These are phyloP conservation scores for Spathaspora girioi DNA, from an alignment of 805 yeast species.

Conservation along the genomic window DNA sequence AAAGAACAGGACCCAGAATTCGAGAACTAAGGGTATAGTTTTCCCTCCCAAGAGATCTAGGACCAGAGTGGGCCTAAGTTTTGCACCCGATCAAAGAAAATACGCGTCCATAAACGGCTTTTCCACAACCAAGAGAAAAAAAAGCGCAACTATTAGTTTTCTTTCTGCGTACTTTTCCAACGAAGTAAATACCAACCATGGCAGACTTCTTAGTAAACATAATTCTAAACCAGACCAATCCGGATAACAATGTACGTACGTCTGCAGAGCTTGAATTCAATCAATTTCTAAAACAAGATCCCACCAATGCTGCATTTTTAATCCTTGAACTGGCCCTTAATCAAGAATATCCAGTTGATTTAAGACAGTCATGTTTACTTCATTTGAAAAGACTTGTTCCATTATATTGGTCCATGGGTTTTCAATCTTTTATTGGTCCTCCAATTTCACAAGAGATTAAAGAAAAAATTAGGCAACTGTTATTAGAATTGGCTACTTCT, in stretches of 20 bases:
- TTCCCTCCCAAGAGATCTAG: too few relatives aligned
- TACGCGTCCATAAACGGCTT: too few relatives aligned
- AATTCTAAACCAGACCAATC: conserved; percentile 24
- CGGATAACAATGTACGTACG: conserved; percentile 52
- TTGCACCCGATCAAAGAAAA: too few relatives aligned
- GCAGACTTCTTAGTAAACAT: conserved; percentile 4
- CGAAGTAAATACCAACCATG: not conserved
- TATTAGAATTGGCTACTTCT: conserved; percentile 46
- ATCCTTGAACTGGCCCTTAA: conserved; percentile 42
- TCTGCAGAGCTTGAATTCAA: conserved; percentile 51
- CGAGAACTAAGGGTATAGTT: too few relatives aligned
- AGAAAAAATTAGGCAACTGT: conserved; percentile 41
- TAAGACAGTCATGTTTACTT: conserved; percentile 62
- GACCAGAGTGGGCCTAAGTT: too few relatives aligned
- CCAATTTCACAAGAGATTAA: conserved; percentile 56
- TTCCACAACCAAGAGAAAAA: not conserved
- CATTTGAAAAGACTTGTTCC: conserved; percentile 68
- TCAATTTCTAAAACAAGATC: conserved; percentile 40
- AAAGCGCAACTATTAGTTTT: too few relatives aligned
- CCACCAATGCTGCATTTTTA: conserved; percentile 42
- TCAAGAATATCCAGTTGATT: conserved; percentile 22
- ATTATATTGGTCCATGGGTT: conserved; percentile 78
- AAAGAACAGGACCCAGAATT: too few relatives aligned
- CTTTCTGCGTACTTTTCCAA: too few relatives aligned
- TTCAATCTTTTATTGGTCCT: conserved; percentile 68